phyloP scores from a whole-genome alignment of 495 filamentous ascomycete genomes.

The Penicillium taxi region DNA sequence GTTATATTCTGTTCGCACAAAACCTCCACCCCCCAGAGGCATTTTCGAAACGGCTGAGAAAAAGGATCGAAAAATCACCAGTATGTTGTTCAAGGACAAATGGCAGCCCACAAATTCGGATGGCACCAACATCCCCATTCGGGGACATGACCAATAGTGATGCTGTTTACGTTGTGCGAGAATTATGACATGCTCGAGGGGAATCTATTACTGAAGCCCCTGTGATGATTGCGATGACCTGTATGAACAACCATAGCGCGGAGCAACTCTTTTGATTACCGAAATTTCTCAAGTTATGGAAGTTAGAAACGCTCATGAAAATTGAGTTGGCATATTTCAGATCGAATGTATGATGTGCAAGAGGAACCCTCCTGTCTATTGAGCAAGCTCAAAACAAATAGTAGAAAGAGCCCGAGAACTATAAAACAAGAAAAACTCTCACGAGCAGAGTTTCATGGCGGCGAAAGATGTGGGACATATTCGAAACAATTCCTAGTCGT shows the following conservation, averaged over 20 bases:
- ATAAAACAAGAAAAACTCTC: constrained; percentile 16
- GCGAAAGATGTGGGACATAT: constrained; percentile 3
- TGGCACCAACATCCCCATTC: background rate
- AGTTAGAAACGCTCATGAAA: constrained; percentile 25
- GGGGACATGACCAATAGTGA: background rate
- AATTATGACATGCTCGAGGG: background rate
- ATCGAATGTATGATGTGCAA: constrained; percentile 18
- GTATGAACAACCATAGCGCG: constrained; percentile 2
- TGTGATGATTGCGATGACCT: constrained; percentile 1
- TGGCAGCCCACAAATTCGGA: background rate
- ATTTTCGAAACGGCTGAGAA: constrained; percentile 42
- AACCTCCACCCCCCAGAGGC: constrained; percentile 48
- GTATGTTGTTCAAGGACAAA: too few relatives aligned
- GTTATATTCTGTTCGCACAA: constrained; percentile 59
- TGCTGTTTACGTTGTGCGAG: background rate
- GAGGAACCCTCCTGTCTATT: constrained; percentile 8
- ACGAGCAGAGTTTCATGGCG: too few relatives aligned
- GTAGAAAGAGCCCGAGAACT: constrained; percentile 15
- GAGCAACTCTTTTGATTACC: constrained; percentile 1
- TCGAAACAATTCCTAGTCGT: constrained; percentile 50
- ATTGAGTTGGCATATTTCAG: constrained; percentile 15
- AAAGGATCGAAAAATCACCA: constrained; percentile 8
- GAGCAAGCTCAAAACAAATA: constrained; percentile 3
- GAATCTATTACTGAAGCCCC: background rate
- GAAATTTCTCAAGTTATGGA: constrained; percentile 22